Evolutionary conservation across 768 basidiomycete genomes (phyloP).

Genomic region (Rubroboletus satanas): DNA sequence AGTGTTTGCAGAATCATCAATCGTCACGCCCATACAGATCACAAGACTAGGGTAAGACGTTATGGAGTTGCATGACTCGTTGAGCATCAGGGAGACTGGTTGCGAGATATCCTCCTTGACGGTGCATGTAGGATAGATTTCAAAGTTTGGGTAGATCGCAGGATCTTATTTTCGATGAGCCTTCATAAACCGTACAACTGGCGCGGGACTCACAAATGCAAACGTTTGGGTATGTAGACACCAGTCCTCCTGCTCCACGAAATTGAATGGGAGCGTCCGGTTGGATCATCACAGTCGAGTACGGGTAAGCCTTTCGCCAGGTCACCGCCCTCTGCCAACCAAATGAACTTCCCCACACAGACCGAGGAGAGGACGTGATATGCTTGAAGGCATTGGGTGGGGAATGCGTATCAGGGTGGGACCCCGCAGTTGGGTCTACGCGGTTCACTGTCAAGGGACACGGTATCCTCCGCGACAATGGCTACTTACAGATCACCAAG

Average conservation of each 20-base stretch:
- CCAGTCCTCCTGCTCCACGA: conserved; percentile 6
- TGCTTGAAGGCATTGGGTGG: neutral
- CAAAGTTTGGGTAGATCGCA: conserved; percentile 38
- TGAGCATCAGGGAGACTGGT: neutral
- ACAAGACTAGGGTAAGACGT: conserved; percentile 33
- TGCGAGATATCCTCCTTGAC: neutral
- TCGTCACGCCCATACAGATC: conserved; percentile 30
- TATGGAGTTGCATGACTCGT: neutral
- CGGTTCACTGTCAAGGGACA: neutral
- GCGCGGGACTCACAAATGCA: conserved; percentile 17
- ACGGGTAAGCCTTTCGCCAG: conserved; percentile 19
- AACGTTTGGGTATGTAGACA: conserved; percentile 12
- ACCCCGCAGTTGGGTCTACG: conserved; percentile 36
- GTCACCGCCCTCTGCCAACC: conserved; percentile 16
- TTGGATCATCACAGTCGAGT: neutral
- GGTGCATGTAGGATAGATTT: conserved; percentile 37
- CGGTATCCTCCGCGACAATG: neutral
- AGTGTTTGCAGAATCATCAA: conserved; percentile 3
- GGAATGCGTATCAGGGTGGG: conserved; percentile 35
- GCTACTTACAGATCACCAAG: conserved; percentile 30
- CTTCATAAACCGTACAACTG: neutral
- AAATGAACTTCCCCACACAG: conserved; percentile 18
- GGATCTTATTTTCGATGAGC: conserved; percentile 32
- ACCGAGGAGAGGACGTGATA: neutral
- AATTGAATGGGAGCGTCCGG: conserved; percentile 6